Percentiles rank a stretch among this genome's conserved stretches.
phyloP scores from a whole-genome alignment of 1,284 basidiomycete species.

The Gymnopus androsaceus region DNA sequence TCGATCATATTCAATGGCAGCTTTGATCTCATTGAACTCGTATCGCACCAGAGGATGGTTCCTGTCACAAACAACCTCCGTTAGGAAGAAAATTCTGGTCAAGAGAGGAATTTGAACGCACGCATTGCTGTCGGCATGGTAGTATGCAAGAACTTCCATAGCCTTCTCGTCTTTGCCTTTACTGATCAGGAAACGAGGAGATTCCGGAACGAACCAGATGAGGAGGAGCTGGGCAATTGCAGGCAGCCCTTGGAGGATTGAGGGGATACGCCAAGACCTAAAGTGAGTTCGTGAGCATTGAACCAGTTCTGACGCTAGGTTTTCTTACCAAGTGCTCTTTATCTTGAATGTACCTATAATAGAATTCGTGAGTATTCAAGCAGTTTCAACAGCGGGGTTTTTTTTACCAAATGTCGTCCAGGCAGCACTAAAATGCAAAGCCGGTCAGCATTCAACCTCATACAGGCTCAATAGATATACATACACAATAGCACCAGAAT shows the following conservation, averaged over 20 bases:
- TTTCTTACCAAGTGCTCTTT: conserved; percentile 61
- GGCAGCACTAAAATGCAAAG: conserved; percentile 69
- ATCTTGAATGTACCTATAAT: conserved; percentile 72
- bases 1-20: conserved; percentile 67
- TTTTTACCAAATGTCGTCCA: conserved; percentile 81
- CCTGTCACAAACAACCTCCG: conserved; percentile 27
- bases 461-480: conserved; percentile 25
- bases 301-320: too few species aligned
- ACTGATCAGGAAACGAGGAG: conserved; percentile 69
- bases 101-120: conserved; percentile 21
- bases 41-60: conserved; percentile 70
- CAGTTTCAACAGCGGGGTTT: too few species aligned
- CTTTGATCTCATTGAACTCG: conserved; percentile 77
- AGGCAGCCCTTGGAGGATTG: conserved; percentile 64
- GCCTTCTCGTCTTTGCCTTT: conserved; percentile 67
- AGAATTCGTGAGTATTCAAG: too few species aligned
- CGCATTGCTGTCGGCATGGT: conserved; percentile 71
- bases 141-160: conserved; percentile 64
- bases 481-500: conserved; percentile 71
- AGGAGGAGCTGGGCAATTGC: conserved; percentile 62
- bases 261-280: conserved; percentile 78
- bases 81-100: background rate
- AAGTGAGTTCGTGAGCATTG: too few species aligned
- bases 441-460: conserved; percentile 15
- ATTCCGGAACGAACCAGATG: conserved; percentile 67